Base-by-base conservation (phyloP, 2,329 filamentous ascomycete genomes). In the Scytalidium sp. region DNA sequence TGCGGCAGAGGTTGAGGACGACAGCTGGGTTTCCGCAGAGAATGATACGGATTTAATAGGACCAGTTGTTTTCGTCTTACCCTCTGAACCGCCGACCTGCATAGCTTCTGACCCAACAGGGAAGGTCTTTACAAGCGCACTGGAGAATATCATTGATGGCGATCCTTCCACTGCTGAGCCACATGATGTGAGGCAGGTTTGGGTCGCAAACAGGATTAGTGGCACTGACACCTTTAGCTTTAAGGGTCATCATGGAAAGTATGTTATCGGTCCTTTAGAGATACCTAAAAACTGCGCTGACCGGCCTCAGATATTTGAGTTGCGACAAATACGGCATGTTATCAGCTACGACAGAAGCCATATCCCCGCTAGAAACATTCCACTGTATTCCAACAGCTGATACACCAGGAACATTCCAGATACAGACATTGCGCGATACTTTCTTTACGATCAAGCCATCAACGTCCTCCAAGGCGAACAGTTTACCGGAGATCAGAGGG, bases 141-240 rank as follows among this genome's bases (percentile, higher is more conserved):
- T 99, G 45, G 90, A 96, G 74, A 97, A 97, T 65, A 85, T 96
- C 29, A 80, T 96, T 52, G 92, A 97, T 50, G 84, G 77, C 21
- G 87, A 96, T 64, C 81, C 89, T 3, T 68, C 78, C n/a, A 96
- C 84, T 4, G 90, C 93, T 8, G 94, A 99, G 71, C 94, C 94
- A 45, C 92, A 97, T 68, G 92, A 97, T 67, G 92, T 97, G 52
- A 79, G 93, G 53, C 92, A 97, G 73, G 94, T 99, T 15, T 99
- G 93, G 89, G 83, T 97, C 56, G 90, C 89, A 52, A 96, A 88
- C 60, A 81, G 80, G 57, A 85, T 97, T 11, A 81, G 86, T 1
- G 93, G 93, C 3, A 93, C 88, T 1, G 89, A 95, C 56, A 78
- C 80, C 27, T 86, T 90, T 59, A 87, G 88, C 50, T 88, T 99